Conservation (phyloP, 805 yeast species). For the Ogataea chonburiensis region DNA sequence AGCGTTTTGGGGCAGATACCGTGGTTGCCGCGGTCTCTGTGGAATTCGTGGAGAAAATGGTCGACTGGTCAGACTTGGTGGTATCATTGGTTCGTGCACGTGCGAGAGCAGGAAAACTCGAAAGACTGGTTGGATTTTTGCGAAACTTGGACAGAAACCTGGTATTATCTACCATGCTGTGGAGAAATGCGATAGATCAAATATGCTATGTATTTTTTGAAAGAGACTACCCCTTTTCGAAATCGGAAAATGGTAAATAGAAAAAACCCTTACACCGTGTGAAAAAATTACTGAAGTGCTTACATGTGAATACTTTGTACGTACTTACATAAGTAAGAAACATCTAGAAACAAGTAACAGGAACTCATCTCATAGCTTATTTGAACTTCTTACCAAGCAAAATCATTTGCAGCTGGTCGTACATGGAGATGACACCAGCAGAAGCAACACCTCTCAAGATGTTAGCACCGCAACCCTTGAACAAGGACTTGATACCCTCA, state of each 20-base stretch:
- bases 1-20: conserved; percentile 12
- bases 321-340: conserved; percentile 12
- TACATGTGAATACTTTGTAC: conserved; percentile 14
- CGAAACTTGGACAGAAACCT: conserved; percentile 20
- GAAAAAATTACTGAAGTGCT: conserved; percentile 1
- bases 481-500: conserved; percentile 89
- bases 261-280: background rate
- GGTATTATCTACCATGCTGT: conserved; percentile 6
- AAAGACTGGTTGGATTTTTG: conserved; percentile 13
- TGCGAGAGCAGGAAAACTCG: conserved; percentile 12
- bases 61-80: conserved; percentile 19
- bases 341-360: conserved; percentile 14
- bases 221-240: conserved; percentile 4
- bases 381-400: conserved; percentile 94
- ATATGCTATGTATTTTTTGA: background rate
- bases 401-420: conserved; percentile 95
- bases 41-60: conserved; percentile 17
- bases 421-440: conserved; percentile 98
- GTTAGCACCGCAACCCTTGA: conserved; percentile 99
- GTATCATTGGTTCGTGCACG: conserved; percentile 19
- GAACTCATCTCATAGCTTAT: conserved; percentile 35
- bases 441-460: conserved; percentile 99
- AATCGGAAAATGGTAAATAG: conserved; percentile 10
- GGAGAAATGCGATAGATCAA: conserved; percentile 9
- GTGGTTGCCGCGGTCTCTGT: conserved; percentile 13